These are phyloP conservation scores for Trichoderma asperelloides DNA, from an alignment of 495 filamentous ascomycete species.

Conservation along the genomic window DNA sequence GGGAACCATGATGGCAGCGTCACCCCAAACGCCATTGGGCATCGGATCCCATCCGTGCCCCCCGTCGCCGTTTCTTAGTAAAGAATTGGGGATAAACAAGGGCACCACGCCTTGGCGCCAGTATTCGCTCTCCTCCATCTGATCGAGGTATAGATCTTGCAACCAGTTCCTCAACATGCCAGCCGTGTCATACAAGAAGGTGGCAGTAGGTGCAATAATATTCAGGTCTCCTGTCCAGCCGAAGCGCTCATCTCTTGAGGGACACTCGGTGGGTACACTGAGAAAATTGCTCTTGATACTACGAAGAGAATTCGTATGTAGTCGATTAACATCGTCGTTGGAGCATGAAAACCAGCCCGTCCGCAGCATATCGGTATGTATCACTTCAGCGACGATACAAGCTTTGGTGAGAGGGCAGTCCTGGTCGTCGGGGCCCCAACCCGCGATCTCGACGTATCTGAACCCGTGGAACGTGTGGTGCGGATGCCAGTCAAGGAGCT, in stretches of 20 bases:
- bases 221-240: constrained; percentile 45
- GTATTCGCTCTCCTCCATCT: constrained; percentile 16
- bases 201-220: constrained; percentile 27
- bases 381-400: constrained; percentile 29
- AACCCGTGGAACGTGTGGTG: constrained; percentile 41
- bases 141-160: constrained; percentile 26
- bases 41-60: neutral
- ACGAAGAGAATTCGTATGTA: constrained; percentile 39
- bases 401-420: neutral
- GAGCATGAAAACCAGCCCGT: constrained; percentile 36
- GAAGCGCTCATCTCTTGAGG: constrained; percentile 39
- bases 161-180: constrained; percentile 7
- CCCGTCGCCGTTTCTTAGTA: neutral
- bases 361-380: constrained; percentile 35
- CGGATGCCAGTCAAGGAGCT: constrained; percentile 19
- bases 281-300: constrained; percentile 41
- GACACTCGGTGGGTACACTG: constrained; percentile 39
- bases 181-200: neutral
- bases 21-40: constrained; percentile 25
- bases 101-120: constrained; percentile 11
- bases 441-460: constrained; percentile 34
- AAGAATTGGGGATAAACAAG: neutral
- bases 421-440: constrained; percentile 23
- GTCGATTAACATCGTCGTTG: constrained; percentile 28
- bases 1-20: constrained; percentile 30